phyloP scores from a whole-genome alignment of 305 asterid species.

The Striga hermonthica region DNA sequence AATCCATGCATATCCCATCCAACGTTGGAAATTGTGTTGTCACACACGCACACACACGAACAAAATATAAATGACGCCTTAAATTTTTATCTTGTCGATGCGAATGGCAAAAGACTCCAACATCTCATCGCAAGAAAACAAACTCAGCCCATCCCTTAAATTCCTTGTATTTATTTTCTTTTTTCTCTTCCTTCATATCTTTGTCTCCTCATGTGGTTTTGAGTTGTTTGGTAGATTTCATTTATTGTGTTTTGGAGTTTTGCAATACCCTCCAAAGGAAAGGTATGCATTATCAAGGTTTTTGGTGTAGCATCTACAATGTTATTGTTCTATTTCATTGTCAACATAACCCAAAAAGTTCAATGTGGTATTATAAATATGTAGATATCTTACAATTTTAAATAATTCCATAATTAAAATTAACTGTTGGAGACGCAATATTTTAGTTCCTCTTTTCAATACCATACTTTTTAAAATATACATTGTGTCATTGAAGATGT shows the following conservation, averaged over 20 bases:
- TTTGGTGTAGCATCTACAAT: neutral
- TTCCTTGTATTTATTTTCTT: neutral
- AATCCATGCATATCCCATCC: neutral
- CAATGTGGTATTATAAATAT: too few relatives aligned
- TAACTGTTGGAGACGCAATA: too few relatives aligned
- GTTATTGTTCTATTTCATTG: too few relatives aligned
- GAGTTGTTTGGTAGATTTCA: constrained; percentile 32
- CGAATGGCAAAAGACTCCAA: neutral
- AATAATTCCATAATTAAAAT: too few relatives aligned
- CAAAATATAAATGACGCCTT: too few relatives aligned
- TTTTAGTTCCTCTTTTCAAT: too few relatives aligned
- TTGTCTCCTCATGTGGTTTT: constrained; percentile 18
- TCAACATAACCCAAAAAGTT: too few relatives aligned
- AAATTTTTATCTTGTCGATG: too few relatives aligned
- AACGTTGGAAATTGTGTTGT: constrained; percentile 12
- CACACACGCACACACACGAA: too few relatives aligned
- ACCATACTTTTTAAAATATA: too few relatives aligned
- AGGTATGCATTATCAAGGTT: constrained; percentile 27
- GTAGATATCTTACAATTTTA: too few relatives aligned
- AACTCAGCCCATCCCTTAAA: constrained; percentile 41
- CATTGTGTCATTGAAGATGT: too few relatives aligned
- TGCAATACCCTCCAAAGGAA: constrained; percentile 22
- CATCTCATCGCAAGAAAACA: constrained; percentile 36
- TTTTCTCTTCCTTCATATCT: neutral
- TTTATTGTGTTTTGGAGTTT: constrained; percentile 25